Base-by-base conservation (phyloP, 768 basidiomycete species). In the Pleurotus tuber-regium region DNA sequence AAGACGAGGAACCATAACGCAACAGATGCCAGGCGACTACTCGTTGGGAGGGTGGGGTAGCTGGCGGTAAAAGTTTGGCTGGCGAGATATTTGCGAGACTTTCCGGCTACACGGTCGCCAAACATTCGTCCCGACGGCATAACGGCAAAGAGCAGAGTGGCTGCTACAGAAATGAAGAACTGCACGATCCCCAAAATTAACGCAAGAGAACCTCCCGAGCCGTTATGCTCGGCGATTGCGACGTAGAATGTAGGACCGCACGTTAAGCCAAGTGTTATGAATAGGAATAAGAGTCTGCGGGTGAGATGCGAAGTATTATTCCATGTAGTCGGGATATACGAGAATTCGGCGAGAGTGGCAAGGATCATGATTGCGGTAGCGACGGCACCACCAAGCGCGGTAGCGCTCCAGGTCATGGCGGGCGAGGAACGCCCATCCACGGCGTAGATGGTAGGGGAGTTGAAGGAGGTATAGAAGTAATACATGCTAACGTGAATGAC, bases 111-210 rank as follows among this genome's bases (percentile, higher is more conserved):
- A 50, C 96, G 84, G 66, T 99, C 97, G 26, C 97, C 97, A 63
- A 99, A 99, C 93, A 98, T 98, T 16, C 96, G 85, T 0, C 94
- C 97, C 1, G 94, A 97, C 0, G 97, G 97, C 70, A 99, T 83
- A 63, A 92, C 77, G 21, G 91, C 82, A 66, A 98, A 98, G 6
- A 95, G 77, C 47, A 95, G 72, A 1, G 92, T 92, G 6, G 88
- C 91, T 49, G 84, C 70, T 43, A 92, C 86, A 21, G 95, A 90
- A 53, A 98, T 91, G 73, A 86, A 92, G 74, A 98, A 98, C 61
- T 99, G 96, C 6, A 96, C 91, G 59, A 98, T 92, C 58, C 92
- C 92, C 61, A 98, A 82, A 70, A 98, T 98, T 62, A 92, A 81
- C 2, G 97, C 79, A 12, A 96, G 75, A 14, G 83, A 79, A 14